phyloP scores from a whole-genome alignment of 495 filamentous ascomycete species.

The Entonaema liquescens region DNA sequence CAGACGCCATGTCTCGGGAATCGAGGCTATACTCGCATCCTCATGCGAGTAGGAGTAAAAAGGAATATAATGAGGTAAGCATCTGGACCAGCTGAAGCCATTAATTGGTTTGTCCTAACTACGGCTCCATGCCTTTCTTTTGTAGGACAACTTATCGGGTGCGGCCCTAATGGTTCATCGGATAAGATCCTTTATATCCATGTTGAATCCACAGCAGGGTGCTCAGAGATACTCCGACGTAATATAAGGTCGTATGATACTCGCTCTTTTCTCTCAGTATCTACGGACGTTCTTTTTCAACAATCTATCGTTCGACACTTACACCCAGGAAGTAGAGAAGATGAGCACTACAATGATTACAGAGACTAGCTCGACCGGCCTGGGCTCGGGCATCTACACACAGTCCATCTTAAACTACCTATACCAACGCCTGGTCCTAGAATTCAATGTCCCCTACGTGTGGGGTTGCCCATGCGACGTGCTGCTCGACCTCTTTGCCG shows the following conservation, averaged over 20 bases:
- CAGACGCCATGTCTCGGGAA: background rate
- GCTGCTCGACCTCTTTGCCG: conserved; percentile 49
- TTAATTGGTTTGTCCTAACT: background rate
- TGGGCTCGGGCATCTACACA: background rate
- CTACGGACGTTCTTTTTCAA: background rate
- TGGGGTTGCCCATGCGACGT: conserved; percentile 49
- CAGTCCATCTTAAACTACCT: background rate
- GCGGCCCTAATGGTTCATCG: background rate
- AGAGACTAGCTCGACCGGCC: background rate
- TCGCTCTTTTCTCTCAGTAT: background rate
- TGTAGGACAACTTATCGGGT: background rate
- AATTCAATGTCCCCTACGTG: conserved; percentile 28
- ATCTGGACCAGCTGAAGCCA: background rate
- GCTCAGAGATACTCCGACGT: background rate
- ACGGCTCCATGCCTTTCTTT: background rate
- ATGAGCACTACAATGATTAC: background rate
- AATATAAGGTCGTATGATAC: background rate
- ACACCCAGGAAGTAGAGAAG: background rate
- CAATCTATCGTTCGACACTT: background rate
- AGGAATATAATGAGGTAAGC: background rate
- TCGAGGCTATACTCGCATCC: background rate
- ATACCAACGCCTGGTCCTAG: background rate
- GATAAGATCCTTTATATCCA: background rate
- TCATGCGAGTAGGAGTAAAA: background rate
- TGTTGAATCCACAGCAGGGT: background rate